Base-by-base conservation (phyloP, 176 grass and related monocot genomes). In the Carex pumila region DNA sequence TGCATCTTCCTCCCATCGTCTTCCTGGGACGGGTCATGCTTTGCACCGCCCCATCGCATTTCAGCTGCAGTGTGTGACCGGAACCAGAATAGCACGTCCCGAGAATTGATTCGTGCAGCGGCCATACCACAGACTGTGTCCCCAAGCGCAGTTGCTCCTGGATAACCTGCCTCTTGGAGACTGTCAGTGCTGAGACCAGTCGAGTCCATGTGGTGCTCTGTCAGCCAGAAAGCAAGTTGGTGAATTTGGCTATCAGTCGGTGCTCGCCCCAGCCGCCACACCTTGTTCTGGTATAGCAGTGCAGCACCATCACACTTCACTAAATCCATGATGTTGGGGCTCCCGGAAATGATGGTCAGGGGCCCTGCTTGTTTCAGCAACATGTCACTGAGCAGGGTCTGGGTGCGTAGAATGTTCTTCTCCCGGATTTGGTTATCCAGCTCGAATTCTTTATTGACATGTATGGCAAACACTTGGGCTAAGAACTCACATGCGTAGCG, bases 401-500 rank as follows among this genome's bases (percentile, higher is more conserved):
- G 92, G 66, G 90, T 94, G 45, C 88, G 91, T 34, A 98, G 43
- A 47, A 98, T 94, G 84, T 86, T 98, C 72, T 98, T 98, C 89
- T 98, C 95, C 2, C 73, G 87, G 9, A 98, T 83, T 63, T 98
- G 95, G 32, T 89, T 98, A 74, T 93, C 92, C 30, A 98, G 65
- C 81, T 98, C 95, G 57, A 93, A 87, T 74, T 98, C 95, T 81
- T 93, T 98, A 69, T 92, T 91, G n/a, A 98, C 95, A 37, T 98
- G 92, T 25, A 98, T 94, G 57, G 92, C 92, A 64, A 98, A 93
- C 39, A 98, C 95, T 80, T 98, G 95, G 61, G 90, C 89, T 9
- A 98, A 82, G 82, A 98, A 98, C 81, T 98, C 92, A 69, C 95
- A 98, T 1, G 95, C 95, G 79, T 98, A 94, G n/a, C 95, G 86